These are phyloP conservation scores for Liriodendron chinense DNA, from an alignment of 164 flowering plant species.

Conservation along the genomic window DNA sequence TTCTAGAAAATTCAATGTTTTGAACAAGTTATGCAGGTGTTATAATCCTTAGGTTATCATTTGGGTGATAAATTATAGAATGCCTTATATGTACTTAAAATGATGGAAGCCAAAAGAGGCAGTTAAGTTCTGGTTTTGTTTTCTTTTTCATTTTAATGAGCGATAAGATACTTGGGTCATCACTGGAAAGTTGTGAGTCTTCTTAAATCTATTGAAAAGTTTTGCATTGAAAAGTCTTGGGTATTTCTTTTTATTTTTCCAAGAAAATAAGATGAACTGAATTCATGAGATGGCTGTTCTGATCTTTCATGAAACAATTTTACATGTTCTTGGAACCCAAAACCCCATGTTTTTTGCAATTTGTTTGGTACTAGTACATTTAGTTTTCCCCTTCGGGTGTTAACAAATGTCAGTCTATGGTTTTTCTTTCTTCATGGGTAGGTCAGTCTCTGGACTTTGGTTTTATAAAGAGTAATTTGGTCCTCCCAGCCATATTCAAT, in stretches of 20 bases:
- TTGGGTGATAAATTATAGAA: not conserved
- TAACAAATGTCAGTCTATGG: not conserved
- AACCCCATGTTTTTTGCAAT: not conserved
- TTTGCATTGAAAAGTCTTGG: not conserved
- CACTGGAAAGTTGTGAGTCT: not conserved
- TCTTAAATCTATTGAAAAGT: not conserved
- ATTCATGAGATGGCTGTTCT: not conserved
- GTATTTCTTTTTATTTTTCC: not conserved
- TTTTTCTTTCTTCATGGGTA: not conserved
- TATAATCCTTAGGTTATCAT: not conserved
- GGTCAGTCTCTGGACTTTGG: not conserved
- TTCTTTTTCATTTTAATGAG: no score
- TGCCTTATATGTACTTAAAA: not conserved
- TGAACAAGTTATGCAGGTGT: not conserved
- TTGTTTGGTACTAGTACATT: not conserved
- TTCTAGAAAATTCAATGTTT: constrained; percentile 4
- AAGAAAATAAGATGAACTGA: no score
- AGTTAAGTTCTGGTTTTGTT: no score
- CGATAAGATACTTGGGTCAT: no score
- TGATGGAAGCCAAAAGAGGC: not conserved
- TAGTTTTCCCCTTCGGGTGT: not conserved
- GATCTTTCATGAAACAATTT: not conserved
- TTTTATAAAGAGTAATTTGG: not conserved
- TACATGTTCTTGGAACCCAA: not conserved
- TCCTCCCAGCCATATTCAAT: not conserved